Percentiles rank a stretch among this genome's conserved stretches.
These are phyloP conservation scores for Aureobasidium sp. DNA, from an alignment of 2,329 filamentous ascomycete species.

Conservation along the genomic window DNA sequence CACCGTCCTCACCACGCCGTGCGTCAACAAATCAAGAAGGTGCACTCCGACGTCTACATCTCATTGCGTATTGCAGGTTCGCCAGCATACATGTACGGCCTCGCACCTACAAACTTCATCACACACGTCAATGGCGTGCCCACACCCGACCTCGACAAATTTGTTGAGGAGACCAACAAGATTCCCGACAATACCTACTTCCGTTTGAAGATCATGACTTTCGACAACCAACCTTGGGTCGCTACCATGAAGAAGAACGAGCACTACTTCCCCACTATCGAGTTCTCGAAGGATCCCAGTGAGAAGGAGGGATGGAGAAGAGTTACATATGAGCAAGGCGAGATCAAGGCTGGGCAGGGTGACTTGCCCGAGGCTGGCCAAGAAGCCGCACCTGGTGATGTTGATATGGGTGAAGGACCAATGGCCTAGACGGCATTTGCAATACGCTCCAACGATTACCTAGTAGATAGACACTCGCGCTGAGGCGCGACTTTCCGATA, in stretches of 20 bases:
- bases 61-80: constrained; percentile 76
- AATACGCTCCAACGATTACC: not conserved
- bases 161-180: constrained; percentile 71
- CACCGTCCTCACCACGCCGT: constrained; percentile 94
- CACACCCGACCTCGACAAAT: constrained; percentile 73
- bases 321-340: constrained; percentile 45
- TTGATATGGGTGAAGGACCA: constrained; percentile 2
- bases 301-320: constrained; percentile 50
- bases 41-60: constrained; percentile 95
- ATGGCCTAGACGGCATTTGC: not conserved
- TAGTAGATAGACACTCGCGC: not conserved
- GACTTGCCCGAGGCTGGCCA: constrained; percentile 18
- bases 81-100: constrained; percentile 79
- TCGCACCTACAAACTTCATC: constrained; percentile 95
- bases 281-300: constrained; percentile 51
- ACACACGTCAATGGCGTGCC: constrained; percentile 86
- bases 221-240: constrained; percentile 98
- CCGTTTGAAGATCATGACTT: constrained; percentile 92
- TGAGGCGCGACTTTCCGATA: not conserved
- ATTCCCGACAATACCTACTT: constrained; percentile 98
- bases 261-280: constrained; percentile 72
- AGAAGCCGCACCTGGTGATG: constrained; percentile 2
- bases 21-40: constrained; percentile 90
- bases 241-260: constrained; percentile 99
- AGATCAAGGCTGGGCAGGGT: constrained; percentile 27